Base-by-base conservation (phyloP, 495 filamentous ascomycete species). In the Tuber melanosporum region DNA sequence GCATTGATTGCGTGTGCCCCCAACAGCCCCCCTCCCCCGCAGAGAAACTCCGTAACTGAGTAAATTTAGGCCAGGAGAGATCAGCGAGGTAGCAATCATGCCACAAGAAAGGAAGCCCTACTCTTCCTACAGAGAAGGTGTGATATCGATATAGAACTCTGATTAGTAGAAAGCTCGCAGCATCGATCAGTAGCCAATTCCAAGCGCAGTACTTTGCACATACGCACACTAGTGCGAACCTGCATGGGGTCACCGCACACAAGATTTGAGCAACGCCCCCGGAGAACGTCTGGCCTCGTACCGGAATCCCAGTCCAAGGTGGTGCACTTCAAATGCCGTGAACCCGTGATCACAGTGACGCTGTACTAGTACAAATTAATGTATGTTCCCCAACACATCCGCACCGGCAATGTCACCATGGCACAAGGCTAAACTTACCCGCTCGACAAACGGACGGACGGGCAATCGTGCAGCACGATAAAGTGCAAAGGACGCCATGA, bases 201-300 rank as follows among this genome's bases (percentile, higher is more conserved):
- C 10, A 66, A 32, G 57, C 6, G 15, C 57, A 32, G n/a, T 17
- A 6, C 57, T 66, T 66, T 32, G 10, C n/a, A 32, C n/a, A 32
- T n/a, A 66, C 57, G 57, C 57, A 66, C 57, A 66, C 57, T n/a
- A 66, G n/a, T 66, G 57, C 57, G 57, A 66, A 32, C 57, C 57
- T 32, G n/a, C 57, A 32, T 17, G 26, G 12, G n/a, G 7, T 5
- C n/a, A 66, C 57, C 12, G 57, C 57, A 32, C n/a, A 32, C 9
- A 14, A 32, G 10, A 66, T 17, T 66, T 32, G 15, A 32, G 1
- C n/a, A 66, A 66, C n/a, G 26, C 32, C n/a, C 12, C n/a, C 9
- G 26, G 32, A 15, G 57, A n/a, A 15, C 26, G n/a, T 32, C 3
- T 66, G 26, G n/a, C 57, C 57, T 32, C 57, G n/a, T 66, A 32